These are phyloP conservation scores for Penicillium longicatenatum DNA, from an alignment of 495 filamentous ascomycete species.

Conservation along the genomic window DNA sequence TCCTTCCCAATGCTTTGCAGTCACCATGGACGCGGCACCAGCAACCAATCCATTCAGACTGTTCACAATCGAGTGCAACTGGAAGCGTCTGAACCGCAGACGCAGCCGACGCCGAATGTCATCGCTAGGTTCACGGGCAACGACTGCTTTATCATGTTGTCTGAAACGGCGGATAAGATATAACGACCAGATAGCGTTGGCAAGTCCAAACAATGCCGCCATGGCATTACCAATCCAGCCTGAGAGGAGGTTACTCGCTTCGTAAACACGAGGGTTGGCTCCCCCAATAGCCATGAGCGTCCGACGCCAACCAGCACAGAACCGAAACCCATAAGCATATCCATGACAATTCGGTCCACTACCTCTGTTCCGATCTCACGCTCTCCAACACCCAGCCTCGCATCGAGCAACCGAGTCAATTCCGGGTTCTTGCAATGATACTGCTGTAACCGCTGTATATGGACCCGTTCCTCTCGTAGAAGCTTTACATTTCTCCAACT, in stretches of 20 bases:
- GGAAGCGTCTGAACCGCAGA: conserved; percentile 37
- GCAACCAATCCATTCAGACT: conserved; percentile 48
- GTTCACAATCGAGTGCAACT: conserved; percentile 43
- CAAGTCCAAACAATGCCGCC: conserved; percentile 43
- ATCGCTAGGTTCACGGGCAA: conserved; percentile 17
- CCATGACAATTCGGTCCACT: conserved; percentile 53
- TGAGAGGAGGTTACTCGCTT: conserved; percentile 50
- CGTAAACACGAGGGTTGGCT: conserved; percentile 38
- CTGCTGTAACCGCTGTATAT: conserved; percentile 24
- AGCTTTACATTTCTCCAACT: conserved; percentile 47
- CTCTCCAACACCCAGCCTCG: conserved; percentile 38
- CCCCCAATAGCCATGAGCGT: conserved; percentile 55
- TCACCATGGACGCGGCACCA: conserved; percentile 52
- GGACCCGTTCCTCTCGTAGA: conserved; percentile 38
- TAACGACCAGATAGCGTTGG: conserved; percentile 48
- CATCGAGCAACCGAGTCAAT: conserved; percentile 23
- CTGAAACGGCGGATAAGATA: conserved; percentile 41
- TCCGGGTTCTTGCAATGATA: conserved; percentile 22
- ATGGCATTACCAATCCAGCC: conserved; percentile 52
- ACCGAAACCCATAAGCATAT: conserved; percentile 46
- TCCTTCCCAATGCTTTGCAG: conserved; percentile 51
- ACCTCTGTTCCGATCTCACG: conserved; percentile 49
- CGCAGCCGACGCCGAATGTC: conserved; percentile 30
- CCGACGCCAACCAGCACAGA: conserved; percentile 50
- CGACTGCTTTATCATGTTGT: conserved; percentile 27